These are phyloP conservation scores for Basipetospora chlamydospora DNA, from an alignment of 2,329 filamentous ascomycete genomes.

Conservation along the genomic window DNA sequence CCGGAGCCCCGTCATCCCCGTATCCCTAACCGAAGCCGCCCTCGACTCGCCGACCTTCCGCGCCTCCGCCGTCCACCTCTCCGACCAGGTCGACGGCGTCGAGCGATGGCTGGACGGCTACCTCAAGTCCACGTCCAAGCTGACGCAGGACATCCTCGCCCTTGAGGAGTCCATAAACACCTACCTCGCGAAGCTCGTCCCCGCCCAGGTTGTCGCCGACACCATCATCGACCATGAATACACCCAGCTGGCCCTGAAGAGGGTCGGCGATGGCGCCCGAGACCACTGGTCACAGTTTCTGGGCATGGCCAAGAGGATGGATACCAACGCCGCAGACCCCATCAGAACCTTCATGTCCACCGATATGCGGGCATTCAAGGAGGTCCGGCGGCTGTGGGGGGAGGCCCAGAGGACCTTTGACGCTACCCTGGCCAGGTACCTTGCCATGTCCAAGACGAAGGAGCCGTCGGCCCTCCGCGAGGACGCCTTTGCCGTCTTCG, in stretches of 20 bases:
- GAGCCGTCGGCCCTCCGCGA: constrained; percentile 83
- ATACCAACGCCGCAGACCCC: constrained; percentile 65
- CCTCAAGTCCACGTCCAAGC: constrained; percentile 35
- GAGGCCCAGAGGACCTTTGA: constrained; percentile 75
- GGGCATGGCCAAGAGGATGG: constrained; percentile 60
- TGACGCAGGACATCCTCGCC: constrained; percentile 48
- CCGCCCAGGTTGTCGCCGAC: constrained; percentile 60
- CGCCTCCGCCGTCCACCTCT: constrained; percentile 71
- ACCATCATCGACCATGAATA: constrained; percentile 90
- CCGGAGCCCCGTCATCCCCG: constrained; percentile 43
- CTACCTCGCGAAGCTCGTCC: constrained; percentile 64
- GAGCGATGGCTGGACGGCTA: constrained; percentile 77
- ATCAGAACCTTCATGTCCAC: constrained; percentile 62
- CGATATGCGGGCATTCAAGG: constrained; percentile 77
- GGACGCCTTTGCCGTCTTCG: constrained; percentile 90
- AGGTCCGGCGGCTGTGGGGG: constrained; percentile 63
- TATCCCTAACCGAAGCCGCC: constrained; percentile 83
- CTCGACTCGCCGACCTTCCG: constrained; percentile 95
- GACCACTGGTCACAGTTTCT: constrained; percentile 78
- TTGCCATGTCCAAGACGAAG: constrained; percentile 79
- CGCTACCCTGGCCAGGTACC: constrained; percentile 64
- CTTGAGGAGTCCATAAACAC: constrained; percentile 68
- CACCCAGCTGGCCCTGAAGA: constrained; percentile 71
- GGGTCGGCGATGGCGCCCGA: constrained; percentile 70
- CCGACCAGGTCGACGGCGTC: constrained; percentile 79